A percentile compares a stretch with the other conserved stretches of the same genome.
These are phyloP conservation scores for Saccharomyces hybrid DNA, from an alignment of 1,139 yeast species.

Conservation along the genomic window DNA sequence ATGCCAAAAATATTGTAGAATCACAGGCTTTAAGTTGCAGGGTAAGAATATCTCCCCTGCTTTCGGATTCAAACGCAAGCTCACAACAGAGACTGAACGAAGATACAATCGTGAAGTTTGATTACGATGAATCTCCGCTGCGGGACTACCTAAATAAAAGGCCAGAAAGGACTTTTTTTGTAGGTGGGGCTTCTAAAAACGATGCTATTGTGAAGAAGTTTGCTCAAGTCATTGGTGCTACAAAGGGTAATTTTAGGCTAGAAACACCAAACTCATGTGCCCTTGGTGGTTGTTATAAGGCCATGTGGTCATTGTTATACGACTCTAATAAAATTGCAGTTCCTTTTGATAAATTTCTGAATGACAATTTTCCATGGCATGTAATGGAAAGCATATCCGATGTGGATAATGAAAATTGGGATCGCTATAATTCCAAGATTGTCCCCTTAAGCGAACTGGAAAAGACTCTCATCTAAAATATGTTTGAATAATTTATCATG, in stretches of 20 bases:
- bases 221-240: slow-evolving; percentile 61
- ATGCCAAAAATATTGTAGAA: slow-evolving; percentile 73
- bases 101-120: slow-evolving; percentile 25
- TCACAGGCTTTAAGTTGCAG: slow-evolving; percentile 84
- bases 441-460: slow-evolving; percentile 32
- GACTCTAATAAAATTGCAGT: slow-evolving; percentile 8
- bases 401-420: slow-evolving; percentile 29
- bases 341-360: slow-evolving; percentile 37
- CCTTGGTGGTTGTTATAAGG: slow-evolving; percentile 86
- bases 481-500: not conserved
- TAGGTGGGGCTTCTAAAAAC: slow-evolving; percentile 84
- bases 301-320: slow-evolving; percentile 54
- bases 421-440: slow-evolving; percentile 29
- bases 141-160: slow-evolving; percentile 31
- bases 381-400: slow-evolving; percentile 39
- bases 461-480: slow-evolving; percentile 9
- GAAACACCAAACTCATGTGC: slow-evolving; percentile 91
- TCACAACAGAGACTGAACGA: slow-evolving; percentile 5
- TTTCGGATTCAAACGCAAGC: slow-evolving; percentile 24
- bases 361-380: slow-evolving; percentile 40
- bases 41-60: slow-evolving; percentile 69
- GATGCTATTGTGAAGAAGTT: slow-evolving; percentile 57
- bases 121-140: slow-evolving; percentile 27
- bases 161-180: slow-evolving; percentile 70
- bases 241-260: slow-evolving; percentile 58